Base-by-base conservation (phyloP, 2,329 filamentous ascomycete genomes). In the Pseudogymnoascus sp. region DNA sequence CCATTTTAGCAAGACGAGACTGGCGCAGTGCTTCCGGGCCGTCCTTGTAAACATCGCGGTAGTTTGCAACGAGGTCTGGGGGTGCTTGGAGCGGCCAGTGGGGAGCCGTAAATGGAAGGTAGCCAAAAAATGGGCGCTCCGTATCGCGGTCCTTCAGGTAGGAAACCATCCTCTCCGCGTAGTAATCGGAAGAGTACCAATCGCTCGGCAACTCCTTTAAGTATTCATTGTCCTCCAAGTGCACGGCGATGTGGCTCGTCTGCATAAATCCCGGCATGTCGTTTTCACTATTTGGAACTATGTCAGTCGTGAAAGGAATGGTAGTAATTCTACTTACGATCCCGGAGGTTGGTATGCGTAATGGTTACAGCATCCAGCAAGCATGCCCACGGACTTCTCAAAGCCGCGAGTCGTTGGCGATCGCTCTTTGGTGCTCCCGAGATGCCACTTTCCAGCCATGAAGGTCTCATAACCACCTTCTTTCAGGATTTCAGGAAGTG, bases 81-180 rank as follows among this genome's bases (percentile, higher is more conserved):
- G 83, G 83, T 0, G 83, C 83, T 67, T 87, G 84, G 6, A 87
- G 73, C 1, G 84, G 84, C 84, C 84, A 87, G 67, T 87, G 84
- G 1, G 84, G 84, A 0, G 84, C 84, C 0, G 83, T 84, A 70
- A 86, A 87, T 1, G 84, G 83, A 2, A 84, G 75, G 69, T 85
- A 86, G 1, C 75, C 83, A 68, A 86, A 87, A 74, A 87, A 86
- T 0, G 83, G 80, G 59, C 71, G 66, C 4, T 73, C 67, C 11
- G 74, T 70, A 59, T 59, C 68, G 73, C 82, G 78, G 59, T 82
- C 79, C 37, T 76, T 72, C 1, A 84, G 73, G 61, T 83, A 84
- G 15, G 77, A 67, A 6, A 83, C 67, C 76, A 85, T 78, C 66
- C 80, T 81, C 66, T 80, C 76, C 1, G 77, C 80, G 64, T 83